Conservation (phyloP, 2,329 filamentous ascomycete species). For the Furcasterigmium sp. region DNA sequence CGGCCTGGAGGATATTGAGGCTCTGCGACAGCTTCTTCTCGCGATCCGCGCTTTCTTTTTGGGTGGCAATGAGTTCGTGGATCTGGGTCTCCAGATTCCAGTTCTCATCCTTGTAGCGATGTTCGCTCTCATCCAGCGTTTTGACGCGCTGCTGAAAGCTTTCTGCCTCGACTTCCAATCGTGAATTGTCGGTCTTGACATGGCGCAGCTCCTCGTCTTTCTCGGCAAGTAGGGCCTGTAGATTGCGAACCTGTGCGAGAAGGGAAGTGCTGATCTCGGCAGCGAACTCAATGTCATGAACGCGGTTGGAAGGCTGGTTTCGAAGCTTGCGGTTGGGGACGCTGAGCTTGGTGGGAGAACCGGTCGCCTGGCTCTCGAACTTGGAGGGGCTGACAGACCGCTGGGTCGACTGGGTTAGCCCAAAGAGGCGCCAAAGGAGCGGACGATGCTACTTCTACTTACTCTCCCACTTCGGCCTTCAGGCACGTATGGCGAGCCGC, state of each 20-base stretch:
- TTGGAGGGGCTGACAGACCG: slow-evolving; percentile 68
- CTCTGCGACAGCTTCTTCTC: slow-evolving; percentile 76
- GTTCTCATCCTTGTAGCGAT: slow-evolving; percentile 96
- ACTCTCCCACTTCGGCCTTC: slow-evolving; percentile 49
- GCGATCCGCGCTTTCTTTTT: slow-evolving; percentile 72
- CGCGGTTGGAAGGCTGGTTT: slow-evolving; percentile 81
- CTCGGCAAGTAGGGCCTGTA: slow-evolving; percentile 80
- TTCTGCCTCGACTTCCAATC: slow-evolving; percentile 78
- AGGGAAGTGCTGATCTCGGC: slow-evolving; percentile 95
- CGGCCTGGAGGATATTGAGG: slow-evolving; percentile 63
- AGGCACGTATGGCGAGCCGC: slow-evolving; percentile 46
- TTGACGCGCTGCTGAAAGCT: slow-evolving; percentile 74
- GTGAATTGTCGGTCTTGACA: slow-evolving; percentile 67
- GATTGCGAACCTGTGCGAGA: slow-evolving; percentile 85
- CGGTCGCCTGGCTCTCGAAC: slow-evolving; percentile 78
- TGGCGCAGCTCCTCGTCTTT: slow-evolving; percentile 81
- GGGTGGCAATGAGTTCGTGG: slow-evolving; percentile 70
- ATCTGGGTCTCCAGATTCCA: slow-evolving; percentile 94
- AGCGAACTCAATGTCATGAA: slow-evolving; percentile 97
- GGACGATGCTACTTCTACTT: slow-evolving; percentile 21
- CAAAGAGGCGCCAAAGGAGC: background rate
- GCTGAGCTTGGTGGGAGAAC: slow-evolving; percentile 82
- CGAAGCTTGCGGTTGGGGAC: slow-evolving; percentile 83
- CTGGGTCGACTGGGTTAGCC: slow-evolving; percentile 30
- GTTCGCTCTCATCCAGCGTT: slow-evolving; percentile 85